A percentile compares a stretch with the other conserved stretches of the same genome.
Evolutionary conservation across 2,329 filamentous ascomycete species (phyloP).

Genomic region (Neofusicoccum umdonicola): DNA sequence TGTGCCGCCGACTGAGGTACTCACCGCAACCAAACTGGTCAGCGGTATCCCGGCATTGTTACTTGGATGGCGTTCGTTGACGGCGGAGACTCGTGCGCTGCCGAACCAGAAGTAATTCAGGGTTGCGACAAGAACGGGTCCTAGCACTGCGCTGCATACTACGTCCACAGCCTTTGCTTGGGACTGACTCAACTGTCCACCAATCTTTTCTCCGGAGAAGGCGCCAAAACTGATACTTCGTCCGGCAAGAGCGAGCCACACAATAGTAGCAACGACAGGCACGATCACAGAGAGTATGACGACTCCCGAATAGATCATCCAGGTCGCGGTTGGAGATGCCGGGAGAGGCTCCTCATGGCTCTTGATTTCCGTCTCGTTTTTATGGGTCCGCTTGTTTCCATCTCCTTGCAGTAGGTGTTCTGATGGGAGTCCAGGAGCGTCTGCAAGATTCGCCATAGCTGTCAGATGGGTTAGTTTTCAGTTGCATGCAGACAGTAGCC

Average conservation of each 20-base stretch:
- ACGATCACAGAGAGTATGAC: too few relatives aligned
- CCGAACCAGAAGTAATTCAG: slow-evolving; percentile 21
- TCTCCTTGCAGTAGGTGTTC: too few relatives aligned
- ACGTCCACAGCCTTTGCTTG: slow-evolving; percentile 23
- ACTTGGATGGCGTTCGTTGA: slow-evolving; percentile 18
- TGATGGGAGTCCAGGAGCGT: too few relatives aligned
- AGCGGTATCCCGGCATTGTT: slow-evolving; percentile 7
- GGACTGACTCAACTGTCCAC: slow-evolving; percentile 20
- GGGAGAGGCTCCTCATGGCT: too few relatives aligned
- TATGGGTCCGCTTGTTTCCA: too few relatives aligned
- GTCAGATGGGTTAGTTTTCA: too few relatives aligned
- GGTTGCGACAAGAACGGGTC: slow-evolving; percentile 17
- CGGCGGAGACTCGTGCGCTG: slow-evolving; percentile 19
- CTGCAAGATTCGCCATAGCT: too few relatives aligned
- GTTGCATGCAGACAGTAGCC: too few relatives aligned
- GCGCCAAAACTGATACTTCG: slow-evolving; percentile 22
- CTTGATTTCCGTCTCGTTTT: too few relatives aligned
- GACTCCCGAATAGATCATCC: too few relatives aligned
- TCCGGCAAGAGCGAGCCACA: slow-evolving; percentile 19
- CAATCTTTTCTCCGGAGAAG: slow-evolving; percentile 16
- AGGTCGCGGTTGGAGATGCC: too few relatives aligned
- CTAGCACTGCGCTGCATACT: slow-evolving; percentile 21
- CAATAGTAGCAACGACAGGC: too few relatives aligned
- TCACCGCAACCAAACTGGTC: slow-evolving; percentile 15
- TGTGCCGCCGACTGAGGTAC: slow-evolving; percentile 13